phyloP scores from a whole-genome alignment of 345 rosid species.

The Euphorbia peplus region DNA sequence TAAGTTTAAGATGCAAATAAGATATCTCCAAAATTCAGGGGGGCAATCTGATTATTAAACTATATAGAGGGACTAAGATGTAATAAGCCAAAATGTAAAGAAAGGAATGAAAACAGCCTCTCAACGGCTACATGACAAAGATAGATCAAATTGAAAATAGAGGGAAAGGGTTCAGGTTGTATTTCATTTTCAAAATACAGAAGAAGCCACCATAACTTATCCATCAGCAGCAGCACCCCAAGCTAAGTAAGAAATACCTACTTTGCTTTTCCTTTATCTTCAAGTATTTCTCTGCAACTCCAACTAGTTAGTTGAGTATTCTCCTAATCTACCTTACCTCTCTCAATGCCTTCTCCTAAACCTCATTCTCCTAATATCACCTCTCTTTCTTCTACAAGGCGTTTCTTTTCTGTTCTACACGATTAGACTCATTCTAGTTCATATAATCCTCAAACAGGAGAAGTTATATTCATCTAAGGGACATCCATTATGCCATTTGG shows the following conservation, averaged over 20 bases:
- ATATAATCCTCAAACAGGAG: slow-evolving; percentile 14
- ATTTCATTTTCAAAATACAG: slow-evolving; percentile 32
- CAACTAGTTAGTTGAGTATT: slow-evolving; percentile 50
- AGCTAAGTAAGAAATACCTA: slow-evolving; percentile 39
- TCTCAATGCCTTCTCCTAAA: slow-evolving; percentile 34
- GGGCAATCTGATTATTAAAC: too few relatives aligned
- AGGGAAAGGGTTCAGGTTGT: slow-evolving; percentile 30
- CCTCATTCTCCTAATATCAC: slow-evolving; percentile 26
- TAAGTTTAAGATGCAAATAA: too few relatives aligned
- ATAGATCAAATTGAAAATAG: slow-evolving; percentile 14
- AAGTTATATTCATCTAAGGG: slow-evolving; percentile 1
- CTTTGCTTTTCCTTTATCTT: slow-evolving; percentile 56
- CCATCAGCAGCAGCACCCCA: slow-evolving; percentile 16
- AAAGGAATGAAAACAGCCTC: slow-evolving; percentile 52
- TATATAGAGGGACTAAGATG: too few relatives aligned
- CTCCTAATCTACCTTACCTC: slow-evolving; percentile 41
- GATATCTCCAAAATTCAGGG: too few relatives aligned
- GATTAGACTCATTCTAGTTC: background rate
- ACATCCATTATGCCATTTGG: slow-evolving; percentile 62
- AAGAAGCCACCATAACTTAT: slow-evolving; percentile 13
- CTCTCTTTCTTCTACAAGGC: too few relatives aligned
- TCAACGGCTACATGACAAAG: slow-evolving; percentile 48
- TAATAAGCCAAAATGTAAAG: background rate
- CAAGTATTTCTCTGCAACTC: slow-evolving; percentile 45
- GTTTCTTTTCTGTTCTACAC: background rate